Evolutionary conservation across 1,284 basidiomycete species (phyloP).

Genomic region (Ceratobasidium sp.): DNA sequence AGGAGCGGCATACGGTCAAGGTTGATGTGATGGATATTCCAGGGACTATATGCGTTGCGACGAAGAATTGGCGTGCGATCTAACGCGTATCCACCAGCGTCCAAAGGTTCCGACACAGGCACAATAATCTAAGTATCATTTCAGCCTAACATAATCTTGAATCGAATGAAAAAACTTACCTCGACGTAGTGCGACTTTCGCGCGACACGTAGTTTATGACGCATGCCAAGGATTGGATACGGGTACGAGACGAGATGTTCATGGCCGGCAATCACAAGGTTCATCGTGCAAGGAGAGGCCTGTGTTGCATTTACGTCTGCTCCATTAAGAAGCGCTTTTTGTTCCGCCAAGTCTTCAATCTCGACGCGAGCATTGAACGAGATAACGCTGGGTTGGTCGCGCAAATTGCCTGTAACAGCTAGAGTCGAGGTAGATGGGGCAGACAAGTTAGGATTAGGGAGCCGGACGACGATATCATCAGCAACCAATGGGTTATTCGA

Average conservation of each 20-base stretch:
- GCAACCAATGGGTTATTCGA: too few relatives aligned
- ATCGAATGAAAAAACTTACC: too few relatives aligned
- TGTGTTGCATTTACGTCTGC: neutral
- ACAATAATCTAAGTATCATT: slow-evolving; percentile 60
- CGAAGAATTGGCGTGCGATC: slow-evolving; percentile 57
- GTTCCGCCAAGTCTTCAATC: neutral
- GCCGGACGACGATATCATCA: too few relatives aligned
- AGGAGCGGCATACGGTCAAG: slow-evolving; percentile 53
- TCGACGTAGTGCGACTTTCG: slow-evolving; percentile 35
- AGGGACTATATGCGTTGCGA: slow-evolving; percentile 46
- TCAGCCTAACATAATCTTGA: too few relatives aligned
- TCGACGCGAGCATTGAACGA: slow-evolving; percentile 13
- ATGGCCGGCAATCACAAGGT: neutral
- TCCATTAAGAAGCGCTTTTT: neutral
- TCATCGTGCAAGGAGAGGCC: slow-evolving; percentile 24
- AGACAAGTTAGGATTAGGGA: too few relatives aligned
- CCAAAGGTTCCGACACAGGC: slow-evolving; percentile 53
- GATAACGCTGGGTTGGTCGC: neutral
- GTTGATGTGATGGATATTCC: slow-evolving; percentile 57
- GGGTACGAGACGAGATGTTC: slow-evolving; percentile 13
- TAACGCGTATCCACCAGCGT: slow-evolving; percentile 52
- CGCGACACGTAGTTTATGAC: slow-evolving; percentile 20
- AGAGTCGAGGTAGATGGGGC: neutral
- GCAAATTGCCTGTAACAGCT: neutral
- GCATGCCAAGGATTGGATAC: slow-evolving; percentile 5